Base-by-base conservation (phyloP, 1,139 yeast genomes). In the Wickerhamomyces sp. region DNA sequence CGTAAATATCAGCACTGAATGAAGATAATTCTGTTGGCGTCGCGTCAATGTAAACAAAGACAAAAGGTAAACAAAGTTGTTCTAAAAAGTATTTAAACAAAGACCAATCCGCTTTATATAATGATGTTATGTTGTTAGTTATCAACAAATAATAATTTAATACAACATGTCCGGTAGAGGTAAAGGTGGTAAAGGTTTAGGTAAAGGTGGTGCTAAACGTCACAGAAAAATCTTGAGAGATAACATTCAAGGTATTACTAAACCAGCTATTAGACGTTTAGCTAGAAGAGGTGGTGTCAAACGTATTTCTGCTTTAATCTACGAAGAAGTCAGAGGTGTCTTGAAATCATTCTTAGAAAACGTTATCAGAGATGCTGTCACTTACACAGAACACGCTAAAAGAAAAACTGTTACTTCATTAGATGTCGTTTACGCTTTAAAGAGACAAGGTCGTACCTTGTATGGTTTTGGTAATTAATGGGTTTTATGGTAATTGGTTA, bases 271-370 rank as follows among this genome's bases (percentile, higher is more conserved):
- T 68, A 89, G 98, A 78, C 90, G 98, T 86, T 84, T 92, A 64
- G 98, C 98, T 48, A 90, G 98, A 83, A 89, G 98, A 87, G 98
- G 98, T 76, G 98, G 98, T 87, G 98, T 92, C 66, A 92, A 92
- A 84, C 96, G 97, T 85, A 92, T 92, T 63, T 90, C 97, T 54
- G 97, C 96, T 66, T 78, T 90, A 68, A 90, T 92, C 70, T 92
- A 92, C 78, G 97, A 92, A 76, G 97, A 90, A 78, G 96, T 94
- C 63, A 88, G 98, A 77, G 92, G 86, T 56, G 97, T 92, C 59
- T 79, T 92, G 59, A 90, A 90, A 76, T 78, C 95, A 47, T 92
- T 90, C 85, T 81, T 92, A 66, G 97, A 89, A 74, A 83, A 86
- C 65, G 97, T 90, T 60, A 92, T 92, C 72, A 88, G 97, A 77